phyloP scores from a whole-genome alignment of 176 grass and related monocot genomes.

The Carex littledalei region DNA sequence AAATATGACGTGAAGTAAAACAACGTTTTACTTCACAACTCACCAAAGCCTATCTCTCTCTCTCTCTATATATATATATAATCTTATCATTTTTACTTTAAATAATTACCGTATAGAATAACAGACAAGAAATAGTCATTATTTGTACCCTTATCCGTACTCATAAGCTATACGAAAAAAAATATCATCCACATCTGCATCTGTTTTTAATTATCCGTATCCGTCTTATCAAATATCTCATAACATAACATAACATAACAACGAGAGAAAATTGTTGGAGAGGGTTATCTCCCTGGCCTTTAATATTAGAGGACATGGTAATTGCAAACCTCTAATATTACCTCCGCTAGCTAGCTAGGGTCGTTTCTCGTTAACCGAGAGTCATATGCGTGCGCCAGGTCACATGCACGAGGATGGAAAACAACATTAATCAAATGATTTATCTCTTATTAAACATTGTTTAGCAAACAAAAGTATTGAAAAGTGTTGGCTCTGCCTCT shows the following conservation, averaged over 20 bases:
- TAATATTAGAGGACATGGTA: background rate
- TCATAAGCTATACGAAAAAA: too few relatives aligned
- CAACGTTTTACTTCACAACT: too few relatives aligned
- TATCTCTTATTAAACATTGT: slow-evolving; percentile 8
- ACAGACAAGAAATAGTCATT: too few relatives aligned
- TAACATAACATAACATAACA: background rate
- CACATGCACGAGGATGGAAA: slow-evolving; percentile 29
- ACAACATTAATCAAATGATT: slow-evolving; percentile 30
- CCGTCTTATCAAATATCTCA: too few relatives aligned
- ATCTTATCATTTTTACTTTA: too few relatives aligned
- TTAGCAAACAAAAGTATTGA: slow-evolving; percentile 11
- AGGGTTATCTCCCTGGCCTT: background rate
- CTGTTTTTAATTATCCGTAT: too few relatives aligned
- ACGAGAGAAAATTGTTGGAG: background rate
- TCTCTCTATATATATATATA: too few relatives aligned
- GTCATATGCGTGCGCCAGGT: slow-evolving; percentile 28
- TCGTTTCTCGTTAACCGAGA: slow-evolving; percentile 41
- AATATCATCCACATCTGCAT: too few relatives aligned
- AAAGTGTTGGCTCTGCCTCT: slow-evolving; percentile 24
- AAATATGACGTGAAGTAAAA: too few relatives aligned
- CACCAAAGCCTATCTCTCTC: too few relatives aligned
- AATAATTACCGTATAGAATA: too few relatives aligned
- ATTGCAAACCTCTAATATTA: background rate
- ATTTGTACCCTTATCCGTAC: too few relatives aligned
- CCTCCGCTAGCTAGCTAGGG: background rate